Evolutionary conservation across 2,329 filamentous ascomycete genomes (phyloP), one percentile per base, ranked within the genome.

Genomic region (Colletotrichum zoysiae): DNA sequence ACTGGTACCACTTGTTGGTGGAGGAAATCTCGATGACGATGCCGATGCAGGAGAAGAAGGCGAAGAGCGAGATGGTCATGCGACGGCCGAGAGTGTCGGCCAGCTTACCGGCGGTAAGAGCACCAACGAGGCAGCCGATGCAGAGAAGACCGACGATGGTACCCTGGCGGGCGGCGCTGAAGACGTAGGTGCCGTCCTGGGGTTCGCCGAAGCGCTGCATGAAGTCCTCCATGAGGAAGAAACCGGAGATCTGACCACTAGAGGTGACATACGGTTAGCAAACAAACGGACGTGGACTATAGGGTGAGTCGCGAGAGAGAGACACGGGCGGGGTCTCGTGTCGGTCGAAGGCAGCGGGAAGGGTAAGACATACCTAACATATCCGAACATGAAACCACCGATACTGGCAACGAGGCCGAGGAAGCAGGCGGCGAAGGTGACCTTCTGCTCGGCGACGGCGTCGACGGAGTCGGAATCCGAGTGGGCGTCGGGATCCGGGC

Each of bases 11-110:
- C 55, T 80, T 80, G 3, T 74, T 77, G 1, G 81, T 76, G 0
- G 89, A 89, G 0, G 89, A 85, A 73, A 92, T 87, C 75, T 91
- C 89, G 23, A 93, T 87, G 58, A 91, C 82, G 57, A 89, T 91
- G 65, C 91, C 91, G 40, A 92, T 80, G 74, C 87, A 89, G 76
- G 90, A 89, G 79, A 90, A 88, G 71, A 92, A 84, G 67, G 89
- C 87, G 74, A 89, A 88, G 62, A 84, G 80, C n/a, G 88, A 87
- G 75, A 93, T 92, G 23, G 89, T 88, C 48, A 87, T 81, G 42
- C 88, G 86, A 18, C 91, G 88, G 33, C 91, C 91, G 58, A 92
- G 83, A 4, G 81, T 81, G 73, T 92, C 90, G 48, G 90, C 88
- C 50, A 92, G 81, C 35, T 87, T 89, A 12, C 89, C 89, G n/a